Evolutionary conservation across 1,284 basidiomycete genomes (phyloP).

Genomic region (Phlebopus sp.): DNA sequence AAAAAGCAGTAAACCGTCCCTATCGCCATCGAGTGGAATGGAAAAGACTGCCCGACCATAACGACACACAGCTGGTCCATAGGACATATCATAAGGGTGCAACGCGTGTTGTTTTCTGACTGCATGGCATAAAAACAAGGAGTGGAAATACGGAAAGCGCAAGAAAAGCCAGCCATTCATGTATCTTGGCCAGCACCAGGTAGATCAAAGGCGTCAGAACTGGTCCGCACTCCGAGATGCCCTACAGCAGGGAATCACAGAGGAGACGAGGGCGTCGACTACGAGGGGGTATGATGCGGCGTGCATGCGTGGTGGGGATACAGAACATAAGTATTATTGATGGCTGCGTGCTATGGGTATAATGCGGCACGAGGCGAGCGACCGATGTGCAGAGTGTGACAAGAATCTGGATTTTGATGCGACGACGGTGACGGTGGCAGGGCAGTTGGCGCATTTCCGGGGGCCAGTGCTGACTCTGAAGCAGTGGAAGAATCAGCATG

Average conservation of each 20-base stretch:
- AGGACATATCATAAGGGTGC: constrained; percentile 30
- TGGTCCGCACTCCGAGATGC: constrained; percentile 13
- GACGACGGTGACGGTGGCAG: constrained; percentile 6
- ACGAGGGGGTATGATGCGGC: constrained; percentile 26
- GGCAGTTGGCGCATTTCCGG: constrained; percentile 3
- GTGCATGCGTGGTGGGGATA: constrained; percentile 28
- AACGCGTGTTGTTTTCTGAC: constrained; percentile 19
- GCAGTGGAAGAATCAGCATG: constrained; percentile 11
- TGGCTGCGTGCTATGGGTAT: constrained; percentile 31
- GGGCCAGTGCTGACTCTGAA: neutral
- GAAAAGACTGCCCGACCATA: constrained; percentile 21
- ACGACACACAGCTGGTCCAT: constrained; percentile 30
- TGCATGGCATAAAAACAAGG: constrained; percentile 14
- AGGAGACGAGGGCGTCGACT: constrained; percentile 14
- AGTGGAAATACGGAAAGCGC: constrained; percentile 7
- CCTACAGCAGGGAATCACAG: constrained; percentile 18
- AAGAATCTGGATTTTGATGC: neutral
- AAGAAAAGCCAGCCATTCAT: constrained; percentile 9
- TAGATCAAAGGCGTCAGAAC: constrained; percentile 4
- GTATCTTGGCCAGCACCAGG: constrained; percentile 1
- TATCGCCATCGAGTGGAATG: constrained; percentile 12
- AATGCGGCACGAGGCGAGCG: constrained; percentile 7
- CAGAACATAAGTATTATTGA: constrained; percentile 33
- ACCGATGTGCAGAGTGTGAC: constrained; percentile 10
- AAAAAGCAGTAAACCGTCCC: constrained; percentile 17